phyloP scores from a whole-genome alignment of 441 rosid species.

The Melastoma candidum region DNA sequence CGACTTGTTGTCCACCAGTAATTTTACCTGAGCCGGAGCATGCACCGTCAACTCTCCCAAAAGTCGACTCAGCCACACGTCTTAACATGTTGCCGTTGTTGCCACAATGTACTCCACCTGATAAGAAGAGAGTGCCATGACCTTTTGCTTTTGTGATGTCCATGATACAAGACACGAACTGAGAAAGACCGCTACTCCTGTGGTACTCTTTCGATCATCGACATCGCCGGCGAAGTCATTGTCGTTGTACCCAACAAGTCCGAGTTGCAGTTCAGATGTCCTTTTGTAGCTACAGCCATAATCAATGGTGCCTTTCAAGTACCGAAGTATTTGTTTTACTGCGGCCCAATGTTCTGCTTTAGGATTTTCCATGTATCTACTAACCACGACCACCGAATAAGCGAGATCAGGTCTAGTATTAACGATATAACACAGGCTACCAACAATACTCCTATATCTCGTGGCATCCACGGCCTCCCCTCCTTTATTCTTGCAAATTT shows the following conservation, averaged over 20 bases:
- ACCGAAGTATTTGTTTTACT: too few species aligned
- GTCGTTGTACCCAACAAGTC: neutral
- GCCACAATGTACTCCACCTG: constrained; percentile 1
- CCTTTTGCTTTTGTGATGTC: neutral
- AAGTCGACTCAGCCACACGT: too few species aligned
- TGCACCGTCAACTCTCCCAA: too few species aligned
- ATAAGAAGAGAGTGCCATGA: constrained; percentile 1
- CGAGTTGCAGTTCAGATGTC: too few species aligned
- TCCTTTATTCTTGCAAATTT: neutral
- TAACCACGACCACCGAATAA: neutral
- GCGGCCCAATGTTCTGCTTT: too few species aligned
- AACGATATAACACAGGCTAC: neutral
- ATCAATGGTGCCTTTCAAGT: too few species aligned
- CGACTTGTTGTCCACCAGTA: too few species aligned
- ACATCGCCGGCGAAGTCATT: neutral
- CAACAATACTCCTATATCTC: neutral
- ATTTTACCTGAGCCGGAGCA: too few species aligned
- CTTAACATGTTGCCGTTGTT: neutral
- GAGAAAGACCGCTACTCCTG: constrained; percentile 1
- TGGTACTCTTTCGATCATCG: constrained; percentile 3
- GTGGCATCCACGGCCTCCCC: too few species aligned
- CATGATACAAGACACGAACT: neutral
- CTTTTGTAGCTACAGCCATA: too few species aligned
- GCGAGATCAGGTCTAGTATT: neutral
- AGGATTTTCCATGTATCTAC: neutral